Conservation (phyloP, 1,139 yeast species). For the Casaregolazyma suthepensis region DNA sequence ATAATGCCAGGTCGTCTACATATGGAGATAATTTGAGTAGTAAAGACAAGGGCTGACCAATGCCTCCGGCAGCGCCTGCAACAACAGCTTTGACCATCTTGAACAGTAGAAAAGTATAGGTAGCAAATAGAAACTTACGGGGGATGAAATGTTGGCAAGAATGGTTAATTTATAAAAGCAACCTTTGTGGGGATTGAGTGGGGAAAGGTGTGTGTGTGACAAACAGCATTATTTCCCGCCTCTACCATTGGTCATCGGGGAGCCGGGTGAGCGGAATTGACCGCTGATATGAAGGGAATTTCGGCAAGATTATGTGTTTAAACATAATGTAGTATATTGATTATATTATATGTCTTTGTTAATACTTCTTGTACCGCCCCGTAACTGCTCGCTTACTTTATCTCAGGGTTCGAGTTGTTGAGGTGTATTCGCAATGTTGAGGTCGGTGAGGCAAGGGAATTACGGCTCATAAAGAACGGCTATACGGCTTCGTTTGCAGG, state of each 20-base stretch:
- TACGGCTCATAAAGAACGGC: not conserved
- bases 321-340: not conserved
- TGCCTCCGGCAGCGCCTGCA: slow-evolving; percentile 45
- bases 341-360: not conserved
- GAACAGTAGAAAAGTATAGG: not conserved
- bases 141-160: slow-evolving; percentile 1
- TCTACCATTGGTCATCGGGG: not conserved
- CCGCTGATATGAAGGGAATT: not conserved
- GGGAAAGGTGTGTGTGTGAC: slow-evolving; percentile 1
- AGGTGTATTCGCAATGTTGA: not conserved
- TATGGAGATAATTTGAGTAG: slow-evolving; percentile 63
- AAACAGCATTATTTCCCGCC: not conserved
- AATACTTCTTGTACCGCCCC: not conserved
- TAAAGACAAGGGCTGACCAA: slow-evolving; percentile 90
- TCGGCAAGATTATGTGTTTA: not conserved
- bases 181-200: slow-evolving; percentile 5
- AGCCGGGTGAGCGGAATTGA: not conserved
- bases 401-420: not conserved
- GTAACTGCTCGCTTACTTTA: not conserved
- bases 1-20: slow-evolving; percentile 61
- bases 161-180: slow-evolving; percentile 5
- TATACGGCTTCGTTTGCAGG: not conserved
- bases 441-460: not conserved
- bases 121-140: not conserved
- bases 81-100: slow-evolving; percentile 30